A percentile compares a stretch with the other conserved stretches of the same genome.
These are phyloP conservation scores for Elsinoe batatas DNA, from an alignment of 2,329 filamentous ascomycete species.

Conservation along the genomic window DNA sequence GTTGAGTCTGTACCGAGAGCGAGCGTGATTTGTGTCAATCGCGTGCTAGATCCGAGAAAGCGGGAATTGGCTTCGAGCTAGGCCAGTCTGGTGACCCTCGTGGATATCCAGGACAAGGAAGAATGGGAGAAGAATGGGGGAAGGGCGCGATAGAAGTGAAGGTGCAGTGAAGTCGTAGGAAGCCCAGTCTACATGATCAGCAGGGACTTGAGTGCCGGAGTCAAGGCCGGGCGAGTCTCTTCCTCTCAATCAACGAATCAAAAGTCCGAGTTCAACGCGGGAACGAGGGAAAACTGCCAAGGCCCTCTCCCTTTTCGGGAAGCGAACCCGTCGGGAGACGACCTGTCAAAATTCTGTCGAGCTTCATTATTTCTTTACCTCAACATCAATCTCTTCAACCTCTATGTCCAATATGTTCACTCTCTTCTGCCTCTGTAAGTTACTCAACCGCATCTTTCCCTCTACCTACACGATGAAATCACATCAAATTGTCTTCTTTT, in stretches of 20 bases:
- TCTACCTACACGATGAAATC: constrained; percentile 58
- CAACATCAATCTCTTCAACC: background rate
- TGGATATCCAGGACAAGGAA: background rate
- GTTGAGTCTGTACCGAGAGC: constrained; percentile 1
- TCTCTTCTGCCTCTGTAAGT: constrained; percentile 7
- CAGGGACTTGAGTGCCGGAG: background rate
- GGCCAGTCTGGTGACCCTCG: constrained; percentile 6
- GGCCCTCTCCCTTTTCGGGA: background rate
- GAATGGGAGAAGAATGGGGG: background rate
- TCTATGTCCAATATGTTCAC: constrained; percentile 1
- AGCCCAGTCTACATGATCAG: constrained; percentile 7
- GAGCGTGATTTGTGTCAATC: constrained; percentile 9
- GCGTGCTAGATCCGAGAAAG: constrained; percentile 11
- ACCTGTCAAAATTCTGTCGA: background rate
- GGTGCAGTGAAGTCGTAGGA: background rate
- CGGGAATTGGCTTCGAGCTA: constrained; percentile 12
- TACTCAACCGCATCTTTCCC: background rate
- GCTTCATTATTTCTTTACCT: background rate
- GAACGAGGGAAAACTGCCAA: background rate
- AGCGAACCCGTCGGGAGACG: background rate
- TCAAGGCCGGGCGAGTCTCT: background rate
- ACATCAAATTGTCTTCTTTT: constrained; percentile 68
- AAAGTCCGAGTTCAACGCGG: background rate
- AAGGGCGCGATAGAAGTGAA: constrained; percentile 1
- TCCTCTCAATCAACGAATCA: background rate